Percentiles rank a stretch among this genome's conserved stretches.
phyloP scores from a whole-genome alignment of 352 stramenopile species.

The Globisporangium viniferum region DNA sequence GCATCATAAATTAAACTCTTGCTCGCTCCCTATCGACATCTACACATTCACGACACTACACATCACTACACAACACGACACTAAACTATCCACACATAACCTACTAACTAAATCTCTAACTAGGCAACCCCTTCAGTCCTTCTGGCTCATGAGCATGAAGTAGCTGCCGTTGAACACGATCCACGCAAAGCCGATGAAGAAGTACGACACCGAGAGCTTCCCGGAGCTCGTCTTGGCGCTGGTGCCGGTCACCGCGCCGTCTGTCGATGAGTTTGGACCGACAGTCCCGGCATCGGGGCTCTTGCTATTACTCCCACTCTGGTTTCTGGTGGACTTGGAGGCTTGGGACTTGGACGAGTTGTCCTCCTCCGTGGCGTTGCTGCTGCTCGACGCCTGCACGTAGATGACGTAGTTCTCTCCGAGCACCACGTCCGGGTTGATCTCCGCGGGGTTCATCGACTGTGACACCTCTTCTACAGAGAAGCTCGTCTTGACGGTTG shows the following conservation, averaged over 20 bases:
- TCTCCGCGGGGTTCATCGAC: constrained; percentile 17
- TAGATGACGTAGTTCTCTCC: constrained; percentile 18
- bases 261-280: background rate
- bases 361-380: constrained; percentile 2
- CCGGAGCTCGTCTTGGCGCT: background rate
- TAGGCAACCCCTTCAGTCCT: background rate
- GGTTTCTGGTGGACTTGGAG: background rate
- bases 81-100: constrained; percentile 3
- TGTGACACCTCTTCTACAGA: constrained; percentile 2
- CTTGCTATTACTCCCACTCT: background rate
- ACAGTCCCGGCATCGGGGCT: background rate
- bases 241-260: background rate
- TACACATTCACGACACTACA: background rate
- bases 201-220: constrained; percentile 18
- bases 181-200: constrained; percentile 22
- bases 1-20: constrained; percentile 13
- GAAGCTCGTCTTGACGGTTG: constrained; percentile 19
- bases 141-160: constrained; percentile 21
- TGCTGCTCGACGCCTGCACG: constrained; percentile 10
- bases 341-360: background rate
- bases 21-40: background rate
- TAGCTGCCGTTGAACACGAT: constrained; percentile 25
- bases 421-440: constrained; percentile 27
- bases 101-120: too few species aligned
- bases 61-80: background rate